These are phyloP conservation scores for Trypanosoma caninum DNA, from an alignment of 208 protist species.

Conservation along the genomic window DNA sequence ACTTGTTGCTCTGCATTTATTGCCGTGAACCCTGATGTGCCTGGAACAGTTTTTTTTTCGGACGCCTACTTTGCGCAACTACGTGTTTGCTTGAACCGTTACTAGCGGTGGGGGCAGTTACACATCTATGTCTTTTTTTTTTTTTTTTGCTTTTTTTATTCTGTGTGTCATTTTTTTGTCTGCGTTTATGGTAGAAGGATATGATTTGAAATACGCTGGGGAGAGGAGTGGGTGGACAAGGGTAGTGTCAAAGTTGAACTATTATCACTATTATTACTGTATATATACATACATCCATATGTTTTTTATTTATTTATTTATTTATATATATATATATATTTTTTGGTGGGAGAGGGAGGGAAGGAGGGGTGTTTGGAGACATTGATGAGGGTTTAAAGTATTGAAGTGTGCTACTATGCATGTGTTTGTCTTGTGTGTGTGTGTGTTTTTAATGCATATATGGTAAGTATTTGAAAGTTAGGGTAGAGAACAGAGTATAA, in stretches of 20 bases:
- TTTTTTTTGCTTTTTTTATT: not conserved
- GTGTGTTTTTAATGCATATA: too few relatives aligned
- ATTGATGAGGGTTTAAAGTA: too few relatives aligned
- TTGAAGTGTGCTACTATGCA: too few relatives aligned
- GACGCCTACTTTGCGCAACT: conserved; percentile 44
- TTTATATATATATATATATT: not conserved
- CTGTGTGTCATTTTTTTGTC: conserved; percentile 2
- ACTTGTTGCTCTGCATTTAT: conserved; percentile 74
- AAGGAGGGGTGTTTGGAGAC: too few relatives aligned
- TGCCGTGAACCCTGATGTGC: conserved; percentile 41
- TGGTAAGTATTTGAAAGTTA: too few relatives aligned
- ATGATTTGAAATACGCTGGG: too few relatives aligned
- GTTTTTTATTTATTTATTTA: conserved; percentile 2
- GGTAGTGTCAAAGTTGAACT: too few relatives aligned
- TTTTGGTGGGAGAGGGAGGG: not conserved
- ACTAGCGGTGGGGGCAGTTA: conserved; percentile 20
- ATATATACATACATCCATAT: conserved; percentile 8
- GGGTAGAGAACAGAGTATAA: too few relatives aligned
- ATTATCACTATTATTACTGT: too few relatives aligned
- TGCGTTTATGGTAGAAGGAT: too few relatives aligned
- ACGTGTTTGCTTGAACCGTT: conserved; percentile 42
- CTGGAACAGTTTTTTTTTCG: conserved; percentile 38
- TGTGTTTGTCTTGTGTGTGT: too few relatives aligned
- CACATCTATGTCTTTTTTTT: not conserved
- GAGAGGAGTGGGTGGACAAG: too few relatives aligned